Base-by-base conservation (phyloP, 208 protist species). In the Leptomonas pyrrhocoris region DNA sequence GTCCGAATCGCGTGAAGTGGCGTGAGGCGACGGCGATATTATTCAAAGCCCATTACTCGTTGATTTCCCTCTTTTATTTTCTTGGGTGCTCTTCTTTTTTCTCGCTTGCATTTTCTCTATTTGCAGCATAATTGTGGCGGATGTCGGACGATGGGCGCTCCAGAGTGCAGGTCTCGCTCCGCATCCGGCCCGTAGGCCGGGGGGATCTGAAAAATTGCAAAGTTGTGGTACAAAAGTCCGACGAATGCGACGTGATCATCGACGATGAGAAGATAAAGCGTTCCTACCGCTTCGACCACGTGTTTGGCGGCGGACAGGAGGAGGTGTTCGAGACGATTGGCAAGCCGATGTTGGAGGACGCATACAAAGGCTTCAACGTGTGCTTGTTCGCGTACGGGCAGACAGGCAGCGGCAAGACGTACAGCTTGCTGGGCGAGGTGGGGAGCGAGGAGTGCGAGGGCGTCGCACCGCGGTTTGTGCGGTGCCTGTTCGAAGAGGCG, bases 301-400 rank as follows among this genome's bases (percentile, higher is more conserved):
- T 89, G 15, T 89, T 84, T 42, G 48, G 63, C 19, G 53, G 69
- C 12, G 50, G 54, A 2, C 90, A 95, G 81, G 62, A 68, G 27
- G 79, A 86, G 64, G 58, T 95, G 56, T 95, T 84, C 74, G 81
- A 94, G 31, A 53, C 69, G 25, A 84, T 95, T 73, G 90, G 90
- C 19, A 46, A 46, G 46, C 87, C 88, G 54, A 95, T 95, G 90
- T 68, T 95, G 50, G 66, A 75, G 49, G 87, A 95, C 68, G 85
- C 86, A 19, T 92, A 90, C 84, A 85, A 88, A 64, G 90, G 90
- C 3, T 95, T 91, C 70, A 92, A 94, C 67, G 86, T 91, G 19
- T 91, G 89, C 70, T 67, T 93, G 27, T 91, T 93, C 74, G 88
- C 88, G 27, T 93, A 93, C 58, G 87, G 87, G 2, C 87, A 93